These are phyloP conservation scores for Leucocoprinus leucothites DNA, from an alignment of 768 basidiomycete genomes.

Conservation along the genomic window DNA sequence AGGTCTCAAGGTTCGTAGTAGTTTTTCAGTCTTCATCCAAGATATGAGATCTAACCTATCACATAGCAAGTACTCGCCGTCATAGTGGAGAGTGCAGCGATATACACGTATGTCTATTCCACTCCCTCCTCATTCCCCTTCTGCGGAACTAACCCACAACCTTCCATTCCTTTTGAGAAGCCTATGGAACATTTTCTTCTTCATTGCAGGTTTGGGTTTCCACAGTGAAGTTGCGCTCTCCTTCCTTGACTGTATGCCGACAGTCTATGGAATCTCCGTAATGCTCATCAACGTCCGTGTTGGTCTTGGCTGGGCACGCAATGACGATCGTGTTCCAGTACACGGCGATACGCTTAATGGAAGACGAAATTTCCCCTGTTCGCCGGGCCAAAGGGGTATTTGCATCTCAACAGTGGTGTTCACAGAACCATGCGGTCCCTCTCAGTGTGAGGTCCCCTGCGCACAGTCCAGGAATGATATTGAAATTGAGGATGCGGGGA, in stretches of 20 bases:
- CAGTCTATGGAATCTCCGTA: slow-evolving; percentile 2
- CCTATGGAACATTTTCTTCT: not conserved
- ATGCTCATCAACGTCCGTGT: slow-evolving; percentile 11
- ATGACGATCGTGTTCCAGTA: not conserved
- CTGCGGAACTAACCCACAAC: no score
- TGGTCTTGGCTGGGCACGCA: not conserved
- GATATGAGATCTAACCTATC: not conserved
- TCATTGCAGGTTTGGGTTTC: not conserved
- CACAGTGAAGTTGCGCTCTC: slow-evolving; percentile 8
- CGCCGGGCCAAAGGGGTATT: not conserved
- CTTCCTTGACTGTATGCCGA: slow-evolving; percentile 7
- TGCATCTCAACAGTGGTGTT: not conserved
- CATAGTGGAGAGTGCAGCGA: slow-evolving; percentile 13
- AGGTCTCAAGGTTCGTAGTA: not conserved
- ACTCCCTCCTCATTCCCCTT: not conserved
- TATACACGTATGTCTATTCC: slow-evolving; percentile 10
- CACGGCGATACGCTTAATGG: not conserved
- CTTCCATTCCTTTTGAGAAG: not conserved
- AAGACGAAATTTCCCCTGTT: not conserved
- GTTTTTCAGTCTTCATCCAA: not conserved
- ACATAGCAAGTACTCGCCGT: not conserved
- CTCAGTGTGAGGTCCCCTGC: not conserved
- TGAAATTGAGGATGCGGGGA: not conserved
- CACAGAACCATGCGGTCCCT: not conserved
- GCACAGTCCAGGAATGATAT: not conserved